These are phyloP conservation scores for Auriculariales sp. DNA, from an alignment of 768 basidiomycete species.

Conservation along the genomic window DNA sequence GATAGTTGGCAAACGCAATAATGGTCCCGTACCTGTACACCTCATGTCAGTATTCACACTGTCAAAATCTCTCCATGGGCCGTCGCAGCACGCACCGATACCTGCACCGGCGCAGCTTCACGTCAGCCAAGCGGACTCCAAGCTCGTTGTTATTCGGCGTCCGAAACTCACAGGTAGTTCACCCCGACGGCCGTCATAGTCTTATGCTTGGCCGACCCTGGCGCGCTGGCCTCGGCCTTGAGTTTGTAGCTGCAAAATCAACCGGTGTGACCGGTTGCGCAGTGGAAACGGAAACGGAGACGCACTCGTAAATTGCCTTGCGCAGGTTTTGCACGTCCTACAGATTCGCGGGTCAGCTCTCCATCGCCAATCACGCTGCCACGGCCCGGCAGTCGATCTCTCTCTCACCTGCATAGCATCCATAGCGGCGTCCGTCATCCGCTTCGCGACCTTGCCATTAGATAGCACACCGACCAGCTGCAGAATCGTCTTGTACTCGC, in stretches of 20 bases:
- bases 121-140: too few relatives aligned
- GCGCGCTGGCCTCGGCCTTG: slow-evolving; percentile 71
- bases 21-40: slow-evolving; percentile 55
- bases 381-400: not conserved
- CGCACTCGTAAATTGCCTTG: slow-evolving; percentile 88
- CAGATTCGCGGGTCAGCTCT: not conserved
- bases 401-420: slow-evolving; percentile 61
- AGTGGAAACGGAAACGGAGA: slow-evolving; percentile 7
- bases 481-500: slow-evolving; percentile 93
- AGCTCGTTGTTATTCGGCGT: not conserved
- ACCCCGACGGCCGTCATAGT: slow-evolving; percentile 63
- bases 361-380: slow-evolving; percentile 6
- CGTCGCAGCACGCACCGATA: slow-evolving; percentile 29
- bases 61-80: not conserved
- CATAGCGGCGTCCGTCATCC: slow-evolving; percentile 73
- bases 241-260: slow-evolving; percentile 61
- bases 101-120: slow-evolving; percentile 19
- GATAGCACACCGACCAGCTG: slow-evolving; percentile 87
- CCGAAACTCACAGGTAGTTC: slow-evolving; percentile 63
- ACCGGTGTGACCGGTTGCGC: slow-evolving; percentile 1
- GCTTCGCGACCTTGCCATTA: slow-evolving; percentile 86
- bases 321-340: slow-evolving; percentile 90
- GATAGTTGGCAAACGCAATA: slow-evolving; percentile 89
- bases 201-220: slow-evolving; percentile 60
- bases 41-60: not conserved